A percentile compares a stretch with the other conserved stretches of the same genome.
These are phyloP conservation scores for Remersonia thermophila DNA, from an alignment of 2,329 filamentous ascomycete species.

Conservation along the genomic window DNA sequence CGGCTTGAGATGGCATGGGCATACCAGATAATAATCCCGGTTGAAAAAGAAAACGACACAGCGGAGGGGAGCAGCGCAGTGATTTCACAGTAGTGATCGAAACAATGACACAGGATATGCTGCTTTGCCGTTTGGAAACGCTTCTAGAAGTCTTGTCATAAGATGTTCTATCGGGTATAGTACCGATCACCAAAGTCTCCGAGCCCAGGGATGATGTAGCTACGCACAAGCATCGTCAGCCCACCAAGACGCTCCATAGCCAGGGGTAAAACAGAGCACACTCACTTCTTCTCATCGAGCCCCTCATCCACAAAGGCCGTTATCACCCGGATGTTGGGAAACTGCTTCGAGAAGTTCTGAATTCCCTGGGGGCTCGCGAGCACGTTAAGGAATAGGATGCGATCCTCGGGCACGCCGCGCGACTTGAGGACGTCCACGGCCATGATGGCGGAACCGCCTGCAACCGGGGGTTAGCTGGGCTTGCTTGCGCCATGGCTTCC, in stretches of 20 bases:
- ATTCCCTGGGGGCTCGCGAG: conserved; percentile 95
- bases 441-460: conserved; percentile 92
- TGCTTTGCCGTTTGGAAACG: too few species aligned
- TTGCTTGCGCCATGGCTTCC: too few species aligned
- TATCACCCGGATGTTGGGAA: conserved; percentile 80
- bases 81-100: too few species aligned
- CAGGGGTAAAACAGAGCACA: too few species aligned
- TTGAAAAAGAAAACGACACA: too few species aligned
- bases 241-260: too few species aligned
- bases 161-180: conserved; percentile 60
- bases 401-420: conserved; percentile 84
- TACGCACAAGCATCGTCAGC: conserved; percentile 34
- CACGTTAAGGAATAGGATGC: conserved; percentile 90
- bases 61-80: too few species aligned
- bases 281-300: conserved; percentile 90
- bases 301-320: conserved; percentile 91
- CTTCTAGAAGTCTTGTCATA: too few species aligned
- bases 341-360: conserved; percentile 75
- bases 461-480: conserved; percentile 10
- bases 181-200: conserved; percentile 94
- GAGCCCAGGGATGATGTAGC: conserved; percentile 87
- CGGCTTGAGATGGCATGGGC: too few species aligned
- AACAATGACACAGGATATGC: too few species aligned
- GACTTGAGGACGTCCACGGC: conserved; percentile 86
- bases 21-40: too few species aligned